A percentile compares a stretch with the other conserved stretches of the same genome.
Evolutionary conservation across 2,329 filamentous ascomycete genomes (phyloP).

Genomic region (Drechslerella dactyloides): DNA sequence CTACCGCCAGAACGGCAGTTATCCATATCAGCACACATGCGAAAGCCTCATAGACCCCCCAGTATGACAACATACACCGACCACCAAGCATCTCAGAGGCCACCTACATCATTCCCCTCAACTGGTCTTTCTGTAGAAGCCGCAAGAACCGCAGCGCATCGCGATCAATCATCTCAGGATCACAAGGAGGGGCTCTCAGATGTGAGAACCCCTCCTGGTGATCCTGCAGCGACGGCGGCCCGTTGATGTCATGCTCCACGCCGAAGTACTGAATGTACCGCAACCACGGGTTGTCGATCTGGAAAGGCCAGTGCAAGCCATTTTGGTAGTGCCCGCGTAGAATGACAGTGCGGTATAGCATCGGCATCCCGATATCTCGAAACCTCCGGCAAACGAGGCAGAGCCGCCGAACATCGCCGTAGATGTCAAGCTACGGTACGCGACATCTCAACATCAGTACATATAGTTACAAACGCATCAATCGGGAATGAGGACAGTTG

Average conservation of each 20-base stretch:
- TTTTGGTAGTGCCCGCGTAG: slow-evolving; percentile 5
- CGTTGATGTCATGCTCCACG: slow-evolving; percentile 4
- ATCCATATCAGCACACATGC: background rate
- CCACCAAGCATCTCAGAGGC: background rate
- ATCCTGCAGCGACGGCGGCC: background rate
- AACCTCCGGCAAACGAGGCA: slow-evolving; percentile 18
- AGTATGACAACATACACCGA: background rate
- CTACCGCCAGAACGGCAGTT: background rate
- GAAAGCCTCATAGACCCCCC: too few species aligned
- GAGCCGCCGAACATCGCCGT: slow-evolving; percentile 1
- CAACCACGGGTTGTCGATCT: background rate
- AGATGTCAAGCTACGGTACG: background rate
- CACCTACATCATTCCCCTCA: slow-evolving; percentile 12
- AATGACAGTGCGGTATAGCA: slow-evolving; percentile 16
- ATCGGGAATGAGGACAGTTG: background rate
- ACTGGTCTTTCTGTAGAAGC: background rate
- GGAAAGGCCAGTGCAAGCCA: background rate
- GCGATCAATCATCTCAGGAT: background rate
- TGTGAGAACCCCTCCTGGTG: background rate
- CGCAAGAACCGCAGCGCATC: background rate
- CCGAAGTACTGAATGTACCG: slow-evolving; percentile 8
- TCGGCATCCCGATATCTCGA: slow-evolving; percentile 6
- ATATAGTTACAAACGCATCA: background rate
- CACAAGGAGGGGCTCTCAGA: background rate
- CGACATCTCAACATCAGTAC: background rate